phyloP scores from a whole-genome alignment of 495 filamentous ascomycete species.

The Penicillium mononematosum region DNA sequence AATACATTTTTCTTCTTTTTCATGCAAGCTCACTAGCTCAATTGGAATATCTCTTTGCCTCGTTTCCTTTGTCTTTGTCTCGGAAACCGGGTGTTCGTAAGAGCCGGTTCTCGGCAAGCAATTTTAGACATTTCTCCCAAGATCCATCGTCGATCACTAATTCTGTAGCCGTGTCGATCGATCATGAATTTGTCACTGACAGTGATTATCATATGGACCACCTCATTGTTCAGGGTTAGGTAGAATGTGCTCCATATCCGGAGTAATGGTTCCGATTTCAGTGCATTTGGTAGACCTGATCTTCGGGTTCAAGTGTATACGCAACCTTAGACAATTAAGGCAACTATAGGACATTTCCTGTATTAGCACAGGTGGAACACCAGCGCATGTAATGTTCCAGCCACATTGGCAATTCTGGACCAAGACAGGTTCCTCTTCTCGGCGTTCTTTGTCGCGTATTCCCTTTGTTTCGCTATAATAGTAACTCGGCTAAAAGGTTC shows the following conservation, averaged over 20 bases:
- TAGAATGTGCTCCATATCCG: conserved; percentile 2
- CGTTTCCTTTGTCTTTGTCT: conserved; percentile 10
- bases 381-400: not conserved
- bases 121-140: conserved; percentile 3
- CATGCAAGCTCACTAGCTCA: not conserved
- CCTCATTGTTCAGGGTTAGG: not conserved
- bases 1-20: not conserved
- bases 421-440: not conserved
- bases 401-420: not conserved
- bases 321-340: not conserved
- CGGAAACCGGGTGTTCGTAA: not conserved
- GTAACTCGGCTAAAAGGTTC: not conserved
- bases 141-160: conserved; percentile 16
- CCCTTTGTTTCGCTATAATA: not conserved
- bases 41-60: conserved; percentile 9
- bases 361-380: not conserved
- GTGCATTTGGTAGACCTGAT: not conserved
- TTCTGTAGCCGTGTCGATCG: conserved; percentile 21
- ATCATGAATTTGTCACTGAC: conserved; percentile 24
- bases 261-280: not conserved
- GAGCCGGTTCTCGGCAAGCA: conserved; percentile 3
- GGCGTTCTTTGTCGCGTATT: not conserved
- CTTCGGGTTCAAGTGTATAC: not conserved
- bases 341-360: not conserved
- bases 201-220: conserved; percentile 24